A percentile compares a stretch with the other conserved stretches of the same genome.
Evolutionary conservation across 768 basidiomycete genomes (phyloP).

Genomic region (Rhodotorula diobovata): DNA sequence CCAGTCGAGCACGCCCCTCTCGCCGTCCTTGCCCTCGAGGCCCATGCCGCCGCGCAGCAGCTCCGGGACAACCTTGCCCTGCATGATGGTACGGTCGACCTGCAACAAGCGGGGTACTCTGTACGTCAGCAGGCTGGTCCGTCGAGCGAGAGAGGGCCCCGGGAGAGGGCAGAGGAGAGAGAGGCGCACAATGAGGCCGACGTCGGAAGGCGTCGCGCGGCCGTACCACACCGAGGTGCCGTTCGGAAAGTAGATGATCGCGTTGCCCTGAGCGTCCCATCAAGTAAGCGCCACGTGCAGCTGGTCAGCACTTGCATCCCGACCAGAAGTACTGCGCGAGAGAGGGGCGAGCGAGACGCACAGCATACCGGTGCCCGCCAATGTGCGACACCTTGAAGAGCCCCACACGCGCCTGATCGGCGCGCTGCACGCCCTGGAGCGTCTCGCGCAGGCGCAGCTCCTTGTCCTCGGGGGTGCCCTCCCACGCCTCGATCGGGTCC

Average conservation of each 20-base stretch:
- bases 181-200: slow-evolving; percentile 61
- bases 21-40: slow-evolving; percentile 49
- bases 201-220: slow-evolving; percentile 82
- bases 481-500: slow-evolving; percentile 60
- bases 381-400: slow-evolving; percentile 84
- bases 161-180: slow-evolving; percentile 43
- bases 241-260: slow-evolving; percentile 40
- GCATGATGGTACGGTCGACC: slow-evolving; percentile 72
- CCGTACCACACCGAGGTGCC: slow-evolving; percentile 82
- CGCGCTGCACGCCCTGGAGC: slow-evolving; percentile 49
- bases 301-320: too few species aligned
- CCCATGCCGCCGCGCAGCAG: slow-evolving; percentile 83
- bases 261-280: too few species aligned
- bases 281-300: too few species aligned
- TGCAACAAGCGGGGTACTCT: slow-evolving; percentile 1
- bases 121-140: too few species aligned
- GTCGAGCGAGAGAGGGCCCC: too few species aligned
- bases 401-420: slow-evolving; percentile 61
- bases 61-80: slow-evolving; percentile 75
- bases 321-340: too few species aligned
- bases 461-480: slow-evolving; percentile 49
- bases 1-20: slow-evolving; percentile 45
- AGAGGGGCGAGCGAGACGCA: not conserved
- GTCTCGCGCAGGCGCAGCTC: slow-evolving; percentile 59
- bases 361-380: slow-evolving; percentile 84